Base-by-base conservation (phyloP, 371 early-diverging fungal species). In the Mortierella sp. region DNA sequence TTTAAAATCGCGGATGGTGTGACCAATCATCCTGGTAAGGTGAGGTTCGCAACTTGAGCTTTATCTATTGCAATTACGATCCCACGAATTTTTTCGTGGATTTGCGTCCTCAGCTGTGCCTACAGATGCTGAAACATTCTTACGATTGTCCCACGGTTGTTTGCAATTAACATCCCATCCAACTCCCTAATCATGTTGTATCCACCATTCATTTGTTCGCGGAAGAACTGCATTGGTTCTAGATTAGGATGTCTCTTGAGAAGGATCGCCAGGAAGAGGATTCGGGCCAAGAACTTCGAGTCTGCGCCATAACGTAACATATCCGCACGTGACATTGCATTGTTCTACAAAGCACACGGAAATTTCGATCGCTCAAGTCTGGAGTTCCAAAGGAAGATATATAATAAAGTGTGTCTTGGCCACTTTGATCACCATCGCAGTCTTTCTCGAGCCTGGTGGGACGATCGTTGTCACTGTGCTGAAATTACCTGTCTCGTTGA, bases 31-130 rank as follows among this genome's bases (percentile, higher is more conserved):
- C 22, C 51, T 5, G 2, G 2, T 23, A 49, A 26, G n/a, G 23
- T 49, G 13, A 22, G 23, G 6, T 49, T 23, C n/a, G 51, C 51
- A 17, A 76, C 23, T 3, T 82, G 83, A 1, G 76, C 76, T 47
- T 82, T 64, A 66, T 76, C 76, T 34, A 82, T n/a, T 29, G 76
- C 83, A 29, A 82, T 67, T 31, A 61, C 83, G 28, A 76, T 61
- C 29, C 72, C 70, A 35, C 43, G 64, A 42, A n/a, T 19, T 61
- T 23, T 26, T 1, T 29, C 12, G 51, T 29, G 1, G 58, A 42
- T 28, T 49, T 60, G 42, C 32, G n/a, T n/a, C n/a, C n/a, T n/a
- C n/a, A n/a, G n/a, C n/a, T n/a, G n/a, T n/a, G n/a, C 40, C 26
- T 74, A 68, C n/a, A 55, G 28, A 53, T 22, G 42, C 28, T 26